Conservation (phyloP, 768 basidiomycete species). For the Suillus cothurnatus region DNA sequence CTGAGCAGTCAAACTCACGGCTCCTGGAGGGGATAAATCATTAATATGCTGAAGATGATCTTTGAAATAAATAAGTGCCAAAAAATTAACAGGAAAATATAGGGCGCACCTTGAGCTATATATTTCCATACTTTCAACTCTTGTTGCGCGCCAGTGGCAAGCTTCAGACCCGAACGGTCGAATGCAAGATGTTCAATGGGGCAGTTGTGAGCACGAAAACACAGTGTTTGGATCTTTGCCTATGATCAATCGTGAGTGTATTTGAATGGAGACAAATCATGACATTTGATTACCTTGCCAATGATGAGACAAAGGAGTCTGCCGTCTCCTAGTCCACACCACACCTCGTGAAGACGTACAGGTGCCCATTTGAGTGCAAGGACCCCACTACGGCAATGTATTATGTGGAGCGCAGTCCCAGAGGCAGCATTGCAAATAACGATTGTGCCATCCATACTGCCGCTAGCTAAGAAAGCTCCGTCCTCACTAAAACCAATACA, state of each 20-base stretch:
- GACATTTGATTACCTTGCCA: neutral
- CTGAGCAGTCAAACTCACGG: neutral
- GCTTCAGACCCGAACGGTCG: constrained; percentile 2
- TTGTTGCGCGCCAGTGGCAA: neutral
- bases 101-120: neutral
- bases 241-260: neutral
- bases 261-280: neutral
- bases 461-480: constrained; percentile 5
- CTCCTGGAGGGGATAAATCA: neutral
- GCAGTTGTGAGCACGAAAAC: constrained; percentile 2
- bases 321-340: constrained; percentile 9
- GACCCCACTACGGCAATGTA: neutral
- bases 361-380: constrained; percentile 8
- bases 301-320: constrained; percentile 7
- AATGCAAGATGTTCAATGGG: constrained; percentile 9
- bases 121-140: constrained; percentile 9
- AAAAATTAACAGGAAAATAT: neutral
- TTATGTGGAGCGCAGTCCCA: constrained; percentile 3
- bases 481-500: constrained; percentile 6
- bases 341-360: neutral
- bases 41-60: constrained; percentile 3
- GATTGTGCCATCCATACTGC: constrained; percentile 8
- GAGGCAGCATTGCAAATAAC: constrained; percentile 1
- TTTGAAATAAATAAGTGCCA: neutral
- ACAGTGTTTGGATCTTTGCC: constrained; percentile 3